These are phyloP conservation scores for Fusarium floridanum DNA, from an alignment of 2,329 filamentous ascomycete species.

Conservation along the genomic window DNA sequence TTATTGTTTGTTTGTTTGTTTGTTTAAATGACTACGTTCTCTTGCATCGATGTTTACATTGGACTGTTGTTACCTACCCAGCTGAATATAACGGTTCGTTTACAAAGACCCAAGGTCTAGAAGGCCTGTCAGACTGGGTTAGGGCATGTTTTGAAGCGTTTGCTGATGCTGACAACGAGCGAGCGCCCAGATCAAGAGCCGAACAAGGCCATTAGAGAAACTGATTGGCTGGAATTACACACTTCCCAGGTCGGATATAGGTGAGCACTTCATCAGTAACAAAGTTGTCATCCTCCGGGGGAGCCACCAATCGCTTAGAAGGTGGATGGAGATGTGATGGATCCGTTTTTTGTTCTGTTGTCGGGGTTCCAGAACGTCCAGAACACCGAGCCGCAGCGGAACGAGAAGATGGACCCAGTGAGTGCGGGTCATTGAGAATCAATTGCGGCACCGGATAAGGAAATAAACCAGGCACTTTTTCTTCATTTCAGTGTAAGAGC, in stretches of 20 bases:
- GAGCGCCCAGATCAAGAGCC: background rate
- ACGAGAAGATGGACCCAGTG: background rate
- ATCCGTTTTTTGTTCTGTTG: background rate
- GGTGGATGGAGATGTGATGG: background rate
- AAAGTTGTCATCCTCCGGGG: background rate
- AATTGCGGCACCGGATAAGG: conserved; percentile 5
- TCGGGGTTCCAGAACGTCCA: conserved; percentile 30
- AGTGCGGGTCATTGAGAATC: background rate
- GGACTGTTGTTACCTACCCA: background rate
- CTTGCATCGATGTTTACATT: background rate
- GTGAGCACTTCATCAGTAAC: background rate
- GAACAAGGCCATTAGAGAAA: background rate
- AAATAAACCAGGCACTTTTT: background rate
- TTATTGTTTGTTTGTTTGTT: background rate
- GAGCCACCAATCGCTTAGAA: background rate
- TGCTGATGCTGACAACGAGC: background rate
- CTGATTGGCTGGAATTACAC: background rate
- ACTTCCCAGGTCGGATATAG: background rate
- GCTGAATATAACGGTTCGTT: background rate
- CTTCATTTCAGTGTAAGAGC: background rate
- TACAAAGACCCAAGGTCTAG: background rate
- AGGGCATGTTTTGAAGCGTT: background rate
- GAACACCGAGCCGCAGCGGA: conserved; percentile 29
- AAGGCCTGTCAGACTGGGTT: background rate
- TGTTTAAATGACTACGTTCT: background rate